Percentiles rank a stretch among this genome's conserved stretches.
Evolutionary conservation across 208 protist species (phyloP).

Genomic region (Trypanosoma boissoni): DNA sequence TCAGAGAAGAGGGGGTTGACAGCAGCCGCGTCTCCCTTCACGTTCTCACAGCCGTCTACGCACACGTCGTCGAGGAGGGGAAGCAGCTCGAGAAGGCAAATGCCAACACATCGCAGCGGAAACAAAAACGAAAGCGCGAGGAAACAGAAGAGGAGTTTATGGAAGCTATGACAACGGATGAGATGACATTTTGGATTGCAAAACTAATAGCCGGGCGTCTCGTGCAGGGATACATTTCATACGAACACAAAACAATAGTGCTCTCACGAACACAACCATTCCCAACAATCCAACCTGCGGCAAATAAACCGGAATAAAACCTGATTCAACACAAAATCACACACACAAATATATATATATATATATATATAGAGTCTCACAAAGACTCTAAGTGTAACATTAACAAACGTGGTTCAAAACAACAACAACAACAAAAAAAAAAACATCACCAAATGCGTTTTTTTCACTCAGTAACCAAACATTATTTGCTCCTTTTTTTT

Average conservation of each 20-base stretch:
- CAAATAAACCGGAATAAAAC: too few species aligned
- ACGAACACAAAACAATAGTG: conserved; percentile 81
- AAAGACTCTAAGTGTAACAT: too few species aligned
- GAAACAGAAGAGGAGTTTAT: conserved; percentile 15
- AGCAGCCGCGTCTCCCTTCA: conserved; percentile 68
- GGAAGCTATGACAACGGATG: conserved; percentile 45
- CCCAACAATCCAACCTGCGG: conserved; percentile 26
- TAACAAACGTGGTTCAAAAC: too few species aligned
- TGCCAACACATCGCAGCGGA: neutral
- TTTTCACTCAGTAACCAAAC: too few species aligned
- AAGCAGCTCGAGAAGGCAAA: neutral
- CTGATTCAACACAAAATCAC: conserved; percentile 3
- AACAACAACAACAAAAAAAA: conserved; percentile 20
- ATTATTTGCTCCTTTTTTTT: too few species aligned
- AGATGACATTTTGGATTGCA: conserved; percentile 66
- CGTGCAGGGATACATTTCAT: conserved; percentile 76
- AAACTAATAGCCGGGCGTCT: conserved; percentile 68
- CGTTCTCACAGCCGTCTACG: conserved; percentile 51
- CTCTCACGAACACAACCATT: conserved; percentile 71
- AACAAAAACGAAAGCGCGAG: conserved; percentile 7
- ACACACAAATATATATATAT: conserved; percentile 12
- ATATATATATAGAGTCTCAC: too few species aligned
- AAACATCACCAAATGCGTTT: conserved; percentile 3
- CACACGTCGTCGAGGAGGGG: conserved; percentile 26
- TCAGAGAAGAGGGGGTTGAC: conserved; percentile 46